phyloP scores from a whole-genome alignment of 345 rosid species.

The Eucalyptus brandiana region DNA sequence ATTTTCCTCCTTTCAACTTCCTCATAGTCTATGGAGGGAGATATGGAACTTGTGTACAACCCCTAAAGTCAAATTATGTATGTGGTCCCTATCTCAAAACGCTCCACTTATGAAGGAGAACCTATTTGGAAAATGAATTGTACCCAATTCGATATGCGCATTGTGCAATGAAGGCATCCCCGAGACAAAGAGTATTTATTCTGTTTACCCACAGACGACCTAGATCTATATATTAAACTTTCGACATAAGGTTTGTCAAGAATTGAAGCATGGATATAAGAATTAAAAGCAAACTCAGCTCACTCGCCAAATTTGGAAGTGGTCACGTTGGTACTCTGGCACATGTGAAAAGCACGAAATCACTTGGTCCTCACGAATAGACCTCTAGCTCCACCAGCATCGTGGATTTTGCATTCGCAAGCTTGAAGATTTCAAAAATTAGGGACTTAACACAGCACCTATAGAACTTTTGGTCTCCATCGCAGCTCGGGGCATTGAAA shows the following conservation, averaged over 20 bases:
- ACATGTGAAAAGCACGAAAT: neutral
- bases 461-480: neutral
- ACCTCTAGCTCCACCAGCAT: neutral
- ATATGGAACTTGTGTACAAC: too few species aligned
- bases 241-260: neutral
- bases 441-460: neutral
- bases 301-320: neutral
- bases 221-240: neutral
- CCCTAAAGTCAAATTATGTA: too few species aligned
- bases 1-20: neutral
- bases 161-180: neutral
- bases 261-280: neutral
- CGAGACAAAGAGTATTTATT: neutral
- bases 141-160: too few species aligned
- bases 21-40: too few species aligned
- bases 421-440: neutral
- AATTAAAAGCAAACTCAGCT: neutral
- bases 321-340: neutral
- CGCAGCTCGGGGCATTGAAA: fast-evolving
- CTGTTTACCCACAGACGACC: fast-evolving
- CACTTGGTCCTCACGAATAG: neutral
- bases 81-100: too few species aligned
- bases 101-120: too few species aligned
- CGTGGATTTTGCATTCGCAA: neutral
- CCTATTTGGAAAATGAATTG: too few species aligned